phyloP scores from a whole-genome alignment of 495 filamentous ascomycete species.

The Lentithecium fluviatile region DNA sequence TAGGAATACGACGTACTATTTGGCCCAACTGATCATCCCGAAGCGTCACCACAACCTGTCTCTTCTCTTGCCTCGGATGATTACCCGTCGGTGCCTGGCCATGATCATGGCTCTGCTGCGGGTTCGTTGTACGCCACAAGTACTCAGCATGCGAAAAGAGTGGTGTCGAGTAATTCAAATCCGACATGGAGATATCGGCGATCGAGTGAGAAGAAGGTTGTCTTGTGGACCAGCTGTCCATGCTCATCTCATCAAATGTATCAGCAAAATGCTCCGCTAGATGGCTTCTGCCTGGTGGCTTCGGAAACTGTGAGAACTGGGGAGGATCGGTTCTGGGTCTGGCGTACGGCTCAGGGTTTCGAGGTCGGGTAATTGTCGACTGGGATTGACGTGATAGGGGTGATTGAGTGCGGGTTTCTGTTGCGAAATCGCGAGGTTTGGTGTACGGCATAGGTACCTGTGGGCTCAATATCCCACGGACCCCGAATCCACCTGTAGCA shows the following conservation, averaged over 20 bases:
- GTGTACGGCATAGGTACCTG: neutral
- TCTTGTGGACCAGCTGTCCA: conserved; percentile 17
- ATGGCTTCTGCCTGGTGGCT: neutral
- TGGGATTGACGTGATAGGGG: conserved; percentile 40
- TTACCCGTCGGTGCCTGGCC: neutral
- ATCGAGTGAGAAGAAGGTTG: neutral
- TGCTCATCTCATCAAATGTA: conserved; percentile 20
- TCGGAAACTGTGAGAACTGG: conserved; percentile 10
- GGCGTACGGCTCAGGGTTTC: conserved; percentile 14
- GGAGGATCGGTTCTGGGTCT: conserved; percentile 17
- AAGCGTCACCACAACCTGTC: conserved; percentile 21
- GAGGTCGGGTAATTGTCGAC: conserved; percentile 1
- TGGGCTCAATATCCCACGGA: neutral
- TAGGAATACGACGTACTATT: neutral
- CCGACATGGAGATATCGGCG: conserved; percentile 21
- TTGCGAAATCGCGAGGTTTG: neutral
- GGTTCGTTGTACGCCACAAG: neutral
- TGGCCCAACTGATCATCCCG: conserved; percentile 24
- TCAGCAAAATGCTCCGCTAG: neutral
- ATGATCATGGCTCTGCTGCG: neutral
- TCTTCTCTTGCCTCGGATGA: neutral
- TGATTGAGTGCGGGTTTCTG: neutral
- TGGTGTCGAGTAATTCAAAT: conserved; percentile 15
- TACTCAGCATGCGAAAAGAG: neutral
- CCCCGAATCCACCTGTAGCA: too few species aligned